Evolutionary conservation across 1,284 basidiomycete genomes (phyloP), one percentile per base, ranked within the genome.

Genomic region (Bondarzewia mesenterica): DNA sequence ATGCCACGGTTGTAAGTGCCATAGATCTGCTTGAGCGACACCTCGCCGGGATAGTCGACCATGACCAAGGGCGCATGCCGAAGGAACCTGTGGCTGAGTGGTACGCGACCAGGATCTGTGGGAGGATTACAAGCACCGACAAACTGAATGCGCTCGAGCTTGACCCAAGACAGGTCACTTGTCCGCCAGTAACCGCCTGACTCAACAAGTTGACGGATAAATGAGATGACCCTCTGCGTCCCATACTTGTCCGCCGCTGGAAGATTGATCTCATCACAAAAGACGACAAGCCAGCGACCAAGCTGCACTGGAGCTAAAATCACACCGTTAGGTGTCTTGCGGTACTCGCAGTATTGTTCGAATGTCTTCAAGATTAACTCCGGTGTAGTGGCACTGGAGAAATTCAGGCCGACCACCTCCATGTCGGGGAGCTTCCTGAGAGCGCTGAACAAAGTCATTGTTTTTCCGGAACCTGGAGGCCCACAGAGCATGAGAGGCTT

Each of bases 41-140:
- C 74, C 65, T 96, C 92, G 50, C 95, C 96, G 7, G 96, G 96
- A 65, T 99, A 99, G 64, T 99, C 96, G 49, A 99, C 96, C 95
- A 99, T 98, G 62, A 99, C 82, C n/a, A 99, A 75, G 0, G 96
- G 96, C 0, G 95, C 94, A 67, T 99, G 97, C 7, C 96, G 88
- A 52, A 99, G 76, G 83, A 99, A 99, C 54, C 96, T 84, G 64
- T 96, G 93, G 53, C 82, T 94, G 50, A 99, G 84, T 27, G 95
- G 93, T n/a, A 99, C 94, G 67, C 96, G 92, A 48, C 96, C 96
- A 38, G 96, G 94, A 71, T 99, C 96, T n/a, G 96, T 99, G 0
- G 96, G 97, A 20, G 96, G 96, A 63, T 99, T 99, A 70, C 96
- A 99, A 41, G 96, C 96, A 27, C 96, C 96, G 37, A 99, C 97